A percentile compares a stretch with the other conserved stretches of the same genome.
These are phyloP conservation scores for Trichoderma brevicompactum DNA, from an alignment of 2,329 filamentous ascomycete genomes.

Conservation along the genomic window DNA sequence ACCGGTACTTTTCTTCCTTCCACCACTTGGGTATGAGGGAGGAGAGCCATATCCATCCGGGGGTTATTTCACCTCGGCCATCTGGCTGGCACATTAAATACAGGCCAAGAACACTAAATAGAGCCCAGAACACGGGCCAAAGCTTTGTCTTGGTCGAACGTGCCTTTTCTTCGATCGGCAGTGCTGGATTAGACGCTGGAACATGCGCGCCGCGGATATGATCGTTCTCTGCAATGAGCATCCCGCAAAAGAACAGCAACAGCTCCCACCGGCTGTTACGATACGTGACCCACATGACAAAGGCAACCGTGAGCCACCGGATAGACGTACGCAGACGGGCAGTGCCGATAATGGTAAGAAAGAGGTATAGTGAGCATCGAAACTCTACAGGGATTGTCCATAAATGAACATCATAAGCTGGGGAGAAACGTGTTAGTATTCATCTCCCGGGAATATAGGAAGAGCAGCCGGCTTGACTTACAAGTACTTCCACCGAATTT, in stretches of 20 bases:
- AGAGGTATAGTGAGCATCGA: constrained; percentile 61
- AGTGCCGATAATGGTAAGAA: constrained; percentile 56
- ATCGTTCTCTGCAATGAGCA: constrained; percentile 60
- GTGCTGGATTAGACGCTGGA: constrained; percentile 35
- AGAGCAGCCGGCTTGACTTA: constrained; percentile 34
- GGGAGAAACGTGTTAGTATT: constrained; percentile 31
- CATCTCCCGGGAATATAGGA: neutral
- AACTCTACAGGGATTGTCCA: constrained; percentile 69
- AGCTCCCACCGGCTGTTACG: constrained; percentile 58
- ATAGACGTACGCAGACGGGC: constrained; percentile 50
- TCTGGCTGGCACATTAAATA: constrained; percentile 54
- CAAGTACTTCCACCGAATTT: constrained; percentile 52
- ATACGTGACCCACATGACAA: constrained; percentile 52
- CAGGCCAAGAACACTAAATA: constrained; percentile 53
- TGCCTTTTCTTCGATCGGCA: constrained; percentile 34
- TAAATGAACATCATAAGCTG: constrained; percentile 60
- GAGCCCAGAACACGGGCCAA: constrained; percentile 43
- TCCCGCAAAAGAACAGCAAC: constrained; percentile 59
- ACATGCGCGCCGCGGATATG: constrained; percentile 53
- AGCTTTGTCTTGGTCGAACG: constrained; percentile 20
- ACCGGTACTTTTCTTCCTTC: constrained; percentile 55
- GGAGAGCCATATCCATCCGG: constrained; percentile 56
- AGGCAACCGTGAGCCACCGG: constrained; percentile 49
- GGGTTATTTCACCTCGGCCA: constrained; percentile 50
- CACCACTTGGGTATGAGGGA: constrained; percentile 56